phyloP scores from a whole-genome alignment of 495 filamentous ascomycete genomes.

The Podospora comata region DNA sequence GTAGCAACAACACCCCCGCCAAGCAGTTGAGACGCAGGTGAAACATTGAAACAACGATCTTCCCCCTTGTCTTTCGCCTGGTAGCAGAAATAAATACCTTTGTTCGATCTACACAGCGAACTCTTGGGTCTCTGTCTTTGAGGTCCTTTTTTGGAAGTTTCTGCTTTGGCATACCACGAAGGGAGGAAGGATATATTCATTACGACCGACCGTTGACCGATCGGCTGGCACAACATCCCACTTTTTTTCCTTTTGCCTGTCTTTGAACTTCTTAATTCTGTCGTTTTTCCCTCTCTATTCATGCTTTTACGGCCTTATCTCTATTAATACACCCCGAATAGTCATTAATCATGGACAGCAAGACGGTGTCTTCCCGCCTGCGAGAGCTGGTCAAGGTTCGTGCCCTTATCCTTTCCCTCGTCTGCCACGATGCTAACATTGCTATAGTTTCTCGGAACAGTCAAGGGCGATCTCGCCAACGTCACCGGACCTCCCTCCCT shows the following conservation, averaged over 20 bases:
- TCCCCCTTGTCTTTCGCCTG: neutral
- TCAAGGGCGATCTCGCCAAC: slow-evolving; percentile 82
- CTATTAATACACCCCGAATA: neutral
- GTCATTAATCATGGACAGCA: slow-evolving; percentile 21
- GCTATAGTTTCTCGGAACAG: slow-evolving; percentile 69
- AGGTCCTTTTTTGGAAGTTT: neutral
- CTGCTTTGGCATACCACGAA: neutral
- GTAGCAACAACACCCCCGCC: neutral
- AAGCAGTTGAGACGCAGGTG: slow-evolving; percentile 7
- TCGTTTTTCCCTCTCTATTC: neutral
- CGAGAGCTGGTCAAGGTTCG: slow-evolving; percentile 28
- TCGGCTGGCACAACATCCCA: neutral
- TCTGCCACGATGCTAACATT: slow-evolving; percentile 11
- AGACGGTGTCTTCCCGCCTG: slow-evolving; percentile 25
- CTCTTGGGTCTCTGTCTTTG: neutral
- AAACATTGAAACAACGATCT: slow-evolving; percentile 9
- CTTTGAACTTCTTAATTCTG: neutral
- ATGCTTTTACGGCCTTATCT: neutral
- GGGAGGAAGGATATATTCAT: neutral
- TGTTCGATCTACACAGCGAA: neutral
- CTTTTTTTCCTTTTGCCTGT: neutral
- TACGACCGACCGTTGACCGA: neutral
- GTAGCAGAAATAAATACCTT: neutral
- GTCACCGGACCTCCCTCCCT: slow-evolving; percentile 85
- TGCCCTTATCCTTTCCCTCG: neutral